A percentile compares a stretch with the other conserved stretches of the same genome.
Conservation (phyloP, 2,329 filamentous ascomycete genomes). For the Fusarium mundagurra region DNA sequence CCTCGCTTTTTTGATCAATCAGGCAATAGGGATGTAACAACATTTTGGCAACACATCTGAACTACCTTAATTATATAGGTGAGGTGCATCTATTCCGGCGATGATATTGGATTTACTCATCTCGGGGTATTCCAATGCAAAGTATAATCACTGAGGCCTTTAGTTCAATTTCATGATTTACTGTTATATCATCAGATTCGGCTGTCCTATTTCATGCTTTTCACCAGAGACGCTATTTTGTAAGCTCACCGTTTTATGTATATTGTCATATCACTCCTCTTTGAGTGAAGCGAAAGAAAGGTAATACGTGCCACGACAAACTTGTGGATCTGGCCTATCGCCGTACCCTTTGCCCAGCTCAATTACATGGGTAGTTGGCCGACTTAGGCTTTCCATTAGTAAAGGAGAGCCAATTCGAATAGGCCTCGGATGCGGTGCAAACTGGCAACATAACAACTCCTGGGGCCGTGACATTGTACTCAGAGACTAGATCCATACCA, state of each 20-base stretch:
- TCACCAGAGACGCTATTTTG: fast-evolving
- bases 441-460: background rate
- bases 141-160: fast-evolving
- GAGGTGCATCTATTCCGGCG: background rate
- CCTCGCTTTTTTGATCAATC: background rate
- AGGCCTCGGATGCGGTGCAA: background rate
- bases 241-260: too few relatives aligned
- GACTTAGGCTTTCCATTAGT: background rate
- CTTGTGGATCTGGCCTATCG: fast-evolving
- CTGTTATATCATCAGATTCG: background rate
- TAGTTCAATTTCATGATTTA: too few relatives aligned
- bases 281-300: background rate
- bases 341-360: background rate
- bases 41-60: background rate
- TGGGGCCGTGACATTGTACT: background rate
- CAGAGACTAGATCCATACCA: background rate
- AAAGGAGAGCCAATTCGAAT: background rate
- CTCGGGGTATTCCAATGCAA: background rate
- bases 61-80: background rate
- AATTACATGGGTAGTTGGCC: background rate
- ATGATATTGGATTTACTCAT: too few relatives aligned
- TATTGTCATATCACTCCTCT: too few relatives aligned
- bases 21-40: background rate
- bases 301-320: fast-evolving
- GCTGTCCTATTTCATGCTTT: background rate